Base-by-base conservation (phyloP, 495 filamentous ascomycete genomes). In the Parachaetomium inaequale region DNA sequence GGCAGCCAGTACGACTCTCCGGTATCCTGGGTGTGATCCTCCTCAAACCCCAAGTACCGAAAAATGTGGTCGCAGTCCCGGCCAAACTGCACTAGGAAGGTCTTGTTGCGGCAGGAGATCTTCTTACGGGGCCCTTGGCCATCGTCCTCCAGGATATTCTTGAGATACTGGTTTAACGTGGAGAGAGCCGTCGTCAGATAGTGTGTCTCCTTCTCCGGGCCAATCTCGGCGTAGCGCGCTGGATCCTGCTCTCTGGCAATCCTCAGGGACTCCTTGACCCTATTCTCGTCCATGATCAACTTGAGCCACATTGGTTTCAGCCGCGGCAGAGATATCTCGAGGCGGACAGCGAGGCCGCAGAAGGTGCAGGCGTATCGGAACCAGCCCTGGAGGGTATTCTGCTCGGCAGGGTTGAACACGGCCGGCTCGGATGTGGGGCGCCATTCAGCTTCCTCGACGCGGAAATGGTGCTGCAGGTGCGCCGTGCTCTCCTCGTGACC, bases 91-190 rank as follows among this genome's bases (percentile, higher is more conserved):
- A 86, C 76, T 55, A 83, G 76, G 66, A 91, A 95, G 17, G 81
- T 82, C 71, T 90, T 92, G 73, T 93, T 93, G 8, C 82, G 74
- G 15, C 81, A 79, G 4, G 84, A 81, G 58, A 93, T 89, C 23
- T 73, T 66, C 69, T 84, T 85, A 38, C 78, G 76, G 32, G 64
- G 49, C 0, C 43, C 71, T 65, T 55, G 72, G 65, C 8, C 67
- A 55, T 61, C 65, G 40, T 79, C 73, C 32, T 79, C 68, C 51
- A 90, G 73, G 8, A 85, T 77, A 66, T 92, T 88, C 7, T 63
- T 73, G 28, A 92, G 69, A 67, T 92, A 92, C 49, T 75, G 76
- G 28, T 79, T 79, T 38, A 92, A 73, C 25, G 83, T 86, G 23
- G 76, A 65, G 26, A 87, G 71, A 0, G 86, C 78, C 5, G 78